Evolutionary conservation across 176 grass and related monocot species (phyloP).

Genomic region (Puccinellia tenuiflora): DNA sequence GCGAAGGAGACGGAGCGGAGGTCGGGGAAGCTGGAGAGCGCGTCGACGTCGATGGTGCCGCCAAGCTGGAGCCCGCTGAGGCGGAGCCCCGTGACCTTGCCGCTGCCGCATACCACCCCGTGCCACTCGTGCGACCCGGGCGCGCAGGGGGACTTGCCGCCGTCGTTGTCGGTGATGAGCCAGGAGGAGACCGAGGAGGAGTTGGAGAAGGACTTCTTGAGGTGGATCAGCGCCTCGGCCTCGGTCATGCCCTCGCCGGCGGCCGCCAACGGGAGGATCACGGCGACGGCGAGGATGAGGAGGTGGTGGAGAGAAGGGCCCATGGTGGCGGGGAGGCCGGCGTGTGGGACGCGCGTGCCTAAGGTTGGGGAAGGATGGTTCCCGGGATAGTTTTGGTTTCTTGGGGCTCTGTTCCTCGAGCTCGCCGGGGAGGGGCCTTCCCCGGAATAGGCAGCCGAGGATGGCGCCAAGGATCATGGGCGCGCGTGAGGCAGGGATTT

Average conservation of each 20-base stretch:
- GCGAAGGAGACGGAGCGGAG: slow-evolving; percentile 67
- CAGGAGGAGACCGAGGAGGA: slow-evolving; percentile 63
- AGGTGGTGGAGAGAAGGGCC: slow-evolving; percentile 13
- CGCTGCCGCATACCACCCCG: slow-evolving; percentile 54
- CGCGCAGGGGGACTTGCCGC: slow-evolving; percentile 39
- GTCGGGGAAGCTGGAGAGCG: slow-evolving; percentile 43
- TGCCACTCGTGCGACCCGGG: slow-evolving; percentile 43
- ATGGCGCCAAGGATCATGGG: slow-evolving; percentile 23
- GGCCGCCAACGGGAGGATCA: neutral
- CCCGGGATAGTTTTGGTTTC: slow-evolving; percentile 29
- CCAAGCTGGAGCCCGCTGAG: slow-evolving; percentile 47
- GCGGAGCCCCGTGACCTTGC: slow-evolving; percentile 46
- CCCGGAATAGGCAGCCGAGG: slow-evolving; percentile 33
- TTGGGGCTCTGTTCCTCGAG: slow-evolving; percentile 17
- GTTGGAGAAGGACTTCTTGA: slow-evolving; percentile 77
- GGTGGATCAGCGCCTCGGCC: slow-evolving; percentile 52
- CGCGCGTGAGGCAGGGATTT: neutral
- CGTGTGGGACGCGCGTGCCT: slow-evolving; percentile 33
- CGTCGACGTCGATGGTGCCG: slow-evolving; percentile 51
- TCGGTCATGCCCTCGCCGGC: slow-evolving; percentile 11
- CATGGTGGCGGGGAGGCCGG: slow-evolving; percentile 43
- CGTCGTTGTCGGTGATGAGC: slow-evolving; percentile 31
- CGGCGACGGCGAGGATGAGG: neutral
- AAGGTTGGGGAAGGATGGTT: slow-evolving; percentile 17
- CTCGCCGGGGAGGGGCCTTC: too few species aligned